These are phyloP conservation scores for Amphibolis antarctica DNA, from an alignment of 106 monocot genomes.

Conservation along the genomic window DNA sequence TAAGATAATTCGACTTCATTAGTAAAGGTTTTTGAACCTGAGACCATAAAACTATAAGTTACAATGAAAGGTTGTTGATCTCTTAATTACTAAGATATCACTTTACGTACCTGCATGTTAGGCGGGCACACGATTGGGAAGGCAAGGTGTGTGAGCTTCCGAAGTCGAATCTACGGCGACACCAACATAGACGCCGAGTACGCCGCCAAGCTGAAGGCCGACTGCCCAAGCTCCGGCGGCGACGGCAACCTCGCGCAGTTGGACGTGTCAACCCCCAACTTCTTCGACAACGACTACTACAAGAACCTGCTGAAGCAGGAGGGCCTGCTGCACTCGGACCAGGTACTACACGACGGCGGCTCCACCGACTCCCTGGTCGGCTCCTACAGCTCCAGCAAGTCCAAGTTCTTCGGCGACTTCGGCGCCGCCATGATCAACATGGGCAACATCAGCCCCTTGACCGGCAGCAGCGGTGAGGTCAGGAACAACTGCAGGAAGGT, in stretches of 20 bases:
- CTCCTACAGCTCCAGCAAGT: background rate
- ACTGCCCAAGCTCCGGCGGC: conserved; percentile 14
- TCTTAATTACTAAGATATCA: background rate
- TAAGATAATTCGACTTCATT: too few relatives aligned
- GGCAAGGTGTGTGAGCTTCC: conserved; percentile 16
- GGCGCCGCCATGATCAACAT: conserved; percentile 16
- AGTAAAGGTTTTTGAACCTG: too few relatives aligned
- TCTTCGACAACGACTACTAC: conserved; percentile 20
- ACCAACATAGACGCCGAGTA: conserved; percentile 14
- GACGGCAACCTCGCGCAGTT: conserved; percentile 13
- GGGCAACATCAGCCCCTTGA: conserved; percentile 9
- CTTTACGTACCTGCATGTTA: background rate
- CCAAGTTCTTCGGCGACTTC: conserved; percentile 7
- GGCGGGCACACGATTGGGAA: conserved; percentile 18
- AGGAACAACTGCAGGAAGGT: conserved; percentile 23
- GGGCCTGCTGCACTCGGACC: conserved; percentile 19
- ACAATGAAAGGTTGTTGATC: too few relatives aligned
- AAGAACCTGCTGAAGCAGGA: conserved; percentile 12
- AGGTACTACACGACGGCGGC: conserved; percentile 11
- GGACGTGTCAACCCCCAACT: background rate
- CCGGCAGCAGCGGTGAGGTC: conserved; percentile 12
- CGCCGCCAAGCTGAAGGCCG: background rate
- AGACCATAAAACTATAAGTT: too few relatives aligned
- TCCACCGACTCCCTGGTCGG: conserved; percentile 4
- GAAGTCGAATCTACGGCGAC: conserved; percentile 11